These are phyloP conservation scores for Phylloporus rhodoxanthus DNA, from an alignment of 768 basidiomycete species.

Conservation along the genomic window DNA sequence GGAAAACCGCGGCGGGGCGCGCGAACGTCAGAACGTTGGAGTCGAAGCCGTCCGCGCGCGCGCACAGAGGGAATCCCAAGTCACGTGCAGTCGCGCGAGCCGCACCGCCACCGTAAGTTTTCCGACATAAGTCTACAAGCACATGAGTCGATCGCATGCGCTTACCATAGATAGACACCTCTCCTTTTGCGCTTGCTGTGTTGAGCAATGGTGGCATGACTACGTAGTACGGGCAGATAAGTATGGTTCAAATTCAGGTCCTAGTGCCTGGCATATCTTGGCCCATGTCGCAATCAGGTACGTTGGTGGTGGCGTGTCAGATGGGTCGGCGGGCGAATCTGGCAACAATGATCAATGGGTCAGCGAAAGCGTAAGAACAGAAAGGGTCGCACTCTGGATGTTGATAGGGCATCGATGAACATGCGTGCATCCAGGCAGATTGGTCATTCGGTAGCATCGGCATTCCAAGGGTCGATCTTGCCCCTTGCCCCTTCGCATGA, in stretches of 20 bases:
- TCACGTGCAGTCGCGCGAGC: no score
- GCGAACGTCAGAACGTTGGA: no score
- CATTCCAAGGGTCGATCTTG: no score
- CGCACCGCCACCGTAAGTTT: no score
- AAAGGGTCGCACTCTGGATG: constrained; percentile 58
- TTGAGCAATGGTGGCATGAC: constrained; percentile 77
- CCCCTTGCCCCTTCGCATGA: no score
- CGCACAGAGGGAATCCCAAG: no score
- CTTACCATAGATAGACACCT: constrained; percentile 66
- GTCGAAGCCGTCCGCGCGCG: no score
- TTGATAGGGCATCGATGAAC: constrained; percentile 68
- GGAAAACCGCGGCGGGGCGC: no score
- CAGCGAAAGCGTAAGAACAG: background rate
- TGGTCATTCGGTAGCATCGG: no score
- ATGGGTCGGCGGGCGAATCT: constrained; percentile 65
- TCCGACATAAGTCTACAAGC: background rate
- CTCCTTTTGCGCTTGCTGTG: constrained; percentile 75
- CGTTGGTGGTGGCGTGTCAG: constrained; percentile 64
- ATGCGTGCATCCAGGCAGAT: constrained; percentile 67
- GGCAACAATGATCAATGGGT: background rate
- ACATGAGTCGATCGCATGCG: background rate
- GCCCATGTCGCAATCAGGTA: constrained; percentile 87
- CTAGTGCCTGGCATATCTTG: constrained; percentile 81
- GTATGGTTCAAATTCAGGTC: constrained; percentile 83
- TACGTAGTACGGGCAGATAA: constrained; percentile 64